Conservation (phyloP, 176 grass and related monocot genomes). For the Cymbopogon citratus region DNA sequence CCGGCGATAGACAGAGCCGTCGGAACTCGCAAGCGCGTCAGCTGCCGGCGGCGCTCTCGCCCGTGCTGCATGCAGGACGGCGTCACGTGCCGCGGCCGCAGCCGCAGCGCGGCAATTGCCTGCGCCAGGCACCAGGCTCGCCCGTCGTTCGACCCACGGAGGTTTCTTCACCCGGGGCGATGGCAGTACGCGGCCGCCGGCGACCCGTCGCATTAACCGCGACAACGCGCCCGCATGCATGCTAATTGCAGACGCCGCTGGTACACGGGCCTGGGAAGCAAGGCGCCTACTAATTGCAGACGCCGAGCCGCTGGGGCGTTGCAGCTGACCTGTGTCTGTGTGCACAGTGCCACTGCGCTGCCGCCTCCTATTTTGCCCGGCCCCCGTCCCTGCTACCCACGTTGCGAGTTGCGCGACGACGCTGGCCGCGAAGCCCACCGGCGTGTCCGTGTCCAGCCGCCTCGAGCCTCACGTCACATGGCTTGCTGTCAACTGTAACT, state of each 20-base stretch:
- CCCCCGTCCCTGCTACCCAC: slow-evolving; percentile 38
- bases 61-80: too few species aligned
- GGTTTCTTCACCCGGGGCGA: too few species aligned
- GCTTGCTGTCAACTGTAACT: too few species aligned
- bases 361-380: slow-evolving; percentile 46
- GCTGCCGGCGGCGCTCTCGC: too few species aligned
- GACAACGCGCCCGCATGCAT: not conserved
- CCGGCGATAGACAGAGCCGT: too few species aligned
- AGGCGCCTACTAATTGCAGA: not conserved
- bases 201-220: not conserved
- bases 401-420: not conserved
- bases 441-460: not conserved
- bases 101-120: too few species aligned
- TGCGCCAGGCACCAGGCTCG: not conserved
- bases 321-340: not conserved
- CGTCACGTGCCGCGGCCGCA: too few species aligned
- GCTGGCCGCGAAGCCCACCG: not conserved
- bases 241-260: not conserved
- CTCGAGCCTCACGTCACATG: too few species aligned
- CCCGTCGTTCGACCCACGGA: too few species aligned
- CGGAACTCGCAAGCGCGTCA: too few species aligned
- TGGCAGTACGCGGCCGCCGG: too few species aligned
- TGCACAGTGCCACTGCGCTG: not conserved
- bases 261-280: not conserved
- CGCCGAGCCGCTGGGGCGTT: not conserved